A percentile compares a stretch with the other conserved stretches of the same genome.
Conservation (phyloP, 768 basidiomycete species). For the Lentinula sp. region DNA sequence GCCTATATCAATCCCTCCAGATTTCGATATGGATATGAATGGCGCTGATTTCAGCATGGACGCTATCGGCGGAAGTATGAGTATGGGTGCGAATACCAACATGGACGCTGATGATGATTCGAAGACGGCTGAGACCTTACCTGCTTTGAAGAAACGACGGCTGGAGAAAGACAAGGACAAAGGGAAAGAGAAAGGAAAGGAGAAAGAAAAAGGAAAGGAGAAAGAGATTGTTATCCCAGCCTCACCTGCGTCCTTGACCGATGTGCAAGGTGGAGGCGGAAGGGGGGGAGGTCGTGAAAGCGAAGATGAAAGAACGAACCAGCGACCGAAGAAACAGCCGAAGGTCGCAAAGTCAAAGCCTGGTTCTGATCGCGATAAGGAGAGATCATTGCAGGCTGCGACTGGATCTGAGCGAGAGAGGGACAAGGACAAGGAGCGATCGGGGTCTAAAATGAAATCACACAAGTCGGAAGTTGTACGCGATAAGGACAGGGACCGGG, state of each 20-base stretch:
- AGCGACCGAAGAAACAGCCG: background rate
- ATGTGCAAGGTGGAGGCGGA: background rate
- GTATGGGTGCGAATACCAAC: background rate
- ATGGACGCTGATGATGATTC: background rate
- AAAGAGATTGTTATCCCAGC: background rate
- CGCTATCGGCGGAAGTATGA: background rate
- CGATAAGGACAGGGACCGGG: background rate
- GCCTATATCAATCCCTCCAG: background rate
- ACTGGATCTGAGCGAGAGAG: background rate
- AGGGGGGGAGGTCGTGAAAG: background rate
- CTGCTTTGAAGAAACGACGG: background rate
- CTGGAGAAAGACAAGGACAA: background rate
- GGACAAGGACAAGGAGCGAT: background rate
- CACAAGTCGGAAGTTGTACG: background rate
- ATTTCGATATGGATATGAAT: background rate
- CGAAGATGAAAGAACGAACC: background rate
- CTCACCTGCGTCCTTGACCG: background rate
- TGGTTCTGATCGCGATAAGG: background rate
- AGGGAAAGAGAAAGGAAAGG: background rate
- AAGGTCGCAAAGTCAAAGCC: background rate
- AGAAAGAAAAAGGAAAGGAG: background rate
- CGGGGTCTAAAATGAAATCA: background rate
- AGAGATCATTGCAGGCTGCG: background rate
- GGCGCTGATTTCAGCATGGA: background rate
- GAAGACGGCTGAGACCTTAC: background rate